A percentile compares a stretch with the other conserved stretches of the same genome.
phyloP scores from a whole-genome alignment of 495 filamentous ascomycete genomes.

The Alectoria sarmentosa region DNA sequence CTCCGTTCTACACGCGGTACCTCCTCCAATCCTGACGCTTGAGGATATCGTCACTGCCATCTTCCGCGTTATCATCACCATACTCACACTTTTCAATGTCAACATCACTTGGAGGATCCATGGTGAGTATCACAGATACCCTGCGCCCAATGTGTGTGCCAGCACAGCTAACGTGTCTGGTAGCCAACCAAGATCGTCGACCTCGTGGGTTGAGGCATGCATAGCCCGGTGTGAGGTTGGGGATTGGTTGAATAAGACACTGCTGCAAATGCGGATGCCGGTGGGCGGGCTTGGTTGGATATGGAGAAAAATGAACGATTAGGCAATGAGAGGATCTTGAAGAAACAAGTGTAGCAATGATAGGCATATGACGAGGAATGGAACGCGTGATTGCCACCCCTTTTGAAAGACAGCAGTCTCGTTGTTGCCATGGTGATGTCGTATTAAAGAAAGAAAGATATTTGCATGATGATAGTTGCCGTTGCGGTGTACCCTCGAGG shows the following conservation, averaged over 20 bases:
- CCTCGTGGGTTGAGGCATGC: neutral
- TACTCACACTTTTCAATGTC: neutral
- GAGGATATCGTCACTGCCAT: neutral
- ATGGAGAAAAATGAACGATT: too few relatives aligned
- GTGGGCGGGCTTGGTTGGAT: neutral
- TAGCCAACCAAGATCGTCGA: neutral
- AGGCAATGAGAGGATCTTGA: neutral
- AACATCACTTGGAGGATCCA: constrained; percentile 1
- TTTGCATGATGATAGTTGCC: too few relatives aligned
- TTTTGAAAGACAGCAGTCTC: too few relatives aligned
- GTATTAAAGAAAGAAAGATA: too few relatives aligned
- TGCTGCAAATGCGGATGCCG: neutral
- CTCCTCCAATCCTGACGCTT: neutral
- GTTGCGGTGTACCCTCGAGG: too few relatives aligned
- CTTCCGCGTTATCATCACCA: neutral
- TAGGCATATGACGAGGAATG: too few relatives aligned
- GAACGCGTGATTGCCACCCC: too few relatives aligned
- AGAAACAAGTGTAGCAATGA: too few relatives aligned
- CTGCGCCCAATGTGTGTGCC: neutral
- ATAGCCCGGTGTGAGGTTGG: neutral
- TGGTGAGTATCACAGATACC: neutral
- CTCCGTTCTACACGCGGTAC: neutral
- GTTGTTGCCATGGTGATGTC: too few relatives aligned
- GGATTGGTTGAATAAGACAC: neutral
- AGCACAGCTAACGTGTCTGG: neutral